Percentiles rank a stretch among this genome's conserved stretches.
phyloP scores from a whole-genome alignment of 192 early-diverging fungal species.

The Rhizophagus clarus region DNA sequence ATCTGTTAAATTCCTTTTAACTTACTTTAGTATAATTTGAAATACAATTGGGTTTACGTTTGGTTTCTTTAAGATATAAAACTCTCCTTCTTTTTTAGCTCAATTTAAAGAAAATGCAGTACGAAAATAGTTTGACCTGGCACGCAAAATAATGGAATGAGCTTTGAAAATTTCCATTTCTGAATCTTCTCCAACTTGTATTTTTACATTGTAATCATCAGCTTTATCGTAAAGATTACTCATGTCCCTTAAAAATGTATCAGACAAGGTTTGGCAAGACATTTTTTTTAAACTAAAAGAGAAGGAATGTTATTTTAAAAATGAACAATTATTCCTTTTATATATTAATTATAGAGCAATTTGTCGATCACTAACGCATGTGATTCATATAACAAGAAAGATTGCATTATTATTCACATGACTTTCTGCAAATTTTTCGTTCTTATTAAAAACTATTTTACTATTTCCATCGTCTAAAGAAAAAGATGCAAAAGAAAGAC shows the following conservation, averaged over 20 bases:
- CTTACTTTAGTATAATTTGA: slow-evolving; percentile 1
- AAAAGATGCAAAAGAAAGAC: too few relatives aligned
- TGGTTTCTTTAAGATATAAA: slow-evolving; percentile 9
- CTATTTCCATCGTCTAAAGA: too few relatives aligned
- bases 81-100: background rate
- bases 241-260: background rate
- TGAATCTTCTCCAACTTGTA: background rate
- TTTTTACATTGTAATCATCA: slow-evolving; percentile 18
- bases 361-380: too few relatives aligned
- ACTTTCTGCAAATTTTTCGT: too few relatives aligned
- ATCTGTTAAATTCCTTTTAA: background rate
- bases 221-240: background rate
- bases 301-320: too few relatives aligned
- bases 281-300: background rate
- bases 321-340: too few relatives aligned
- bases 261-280: background rate
- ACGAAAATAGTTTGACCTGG: slow-evolving; percentile 13
- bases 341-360: too few relatives aligned
- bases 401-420: too few relatives aligned
- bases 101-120: background rate
- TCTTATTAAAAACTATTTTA: too few relatives aligned
- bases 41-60: background rate
- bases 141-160: slow-evolving; percentile 21
- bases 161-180: slow-evolving; percentile 8
- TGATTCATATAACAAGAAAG: too few relatives aligned